Base-by-base conservation (phyloP, 1,284 basidiomycete species). In the Cutaneotrichosporon curvatum region DNA sequence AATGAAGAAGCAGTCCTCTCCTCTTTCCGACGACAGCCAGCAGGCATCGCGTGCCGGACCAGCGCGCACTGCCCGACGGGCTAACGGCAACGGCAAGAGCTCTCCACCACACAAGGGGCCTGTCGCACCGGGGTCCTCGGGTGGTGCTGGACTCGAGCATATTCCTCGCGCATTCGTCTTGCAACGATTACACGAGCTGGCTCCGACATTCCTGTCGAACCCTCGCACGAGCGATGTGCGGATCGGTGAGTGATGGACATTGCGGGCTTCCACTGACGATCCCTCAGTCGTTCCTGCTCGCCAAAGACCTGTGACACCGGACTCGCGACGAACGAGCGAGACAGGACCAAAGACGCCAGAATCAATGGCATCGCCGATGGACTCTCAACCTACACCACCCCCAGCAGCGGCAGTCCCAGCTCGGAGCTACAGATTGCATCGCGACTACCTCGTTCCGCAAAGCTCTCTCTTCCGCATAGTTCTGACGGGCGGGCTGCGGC, bases 391-490 rank as follows among this genome's bases (percentile, higher is more conserved):
- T 7, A 28, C 12, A 7, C 8, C 25, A 28, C 25, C 7, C 7
- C 8, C 7, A 12, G 31, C 44, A 37, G 20, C 11, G 28, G 23
- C 36, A 38, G 30, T 28, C 18, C 23, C 37, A 15, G 33, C 36
- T 15, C 33, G 35, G 15, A 36, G 28, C 14, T 70, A 67, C 47
- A 57, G 59, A 11, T 49, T 71, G 14, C 71, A 73, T 42, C 53
- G 53, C 33, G 70, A 72, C 43, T 73, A 70, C 50, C 60, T 73
- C 21, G 56, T 62, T 7, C 63, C 65, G 2, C 70, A 72, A 51
- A 67, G 61, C 4, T 47, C 56, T 2, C 57, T 72, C n/a, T 60
- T 72, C 40, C 62, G 61, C n/a, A 43, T 53, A 4, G 55, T 73
- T 4, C 59, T 71, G 19, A 57, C 57, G 18, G 34, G 47, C 12